Evolutionary conservation across 192 early-diverging fungal species (phyloP), one percentile per base, ranked within the genome.

Genomic region (Linnemannia elongata): DNA sequence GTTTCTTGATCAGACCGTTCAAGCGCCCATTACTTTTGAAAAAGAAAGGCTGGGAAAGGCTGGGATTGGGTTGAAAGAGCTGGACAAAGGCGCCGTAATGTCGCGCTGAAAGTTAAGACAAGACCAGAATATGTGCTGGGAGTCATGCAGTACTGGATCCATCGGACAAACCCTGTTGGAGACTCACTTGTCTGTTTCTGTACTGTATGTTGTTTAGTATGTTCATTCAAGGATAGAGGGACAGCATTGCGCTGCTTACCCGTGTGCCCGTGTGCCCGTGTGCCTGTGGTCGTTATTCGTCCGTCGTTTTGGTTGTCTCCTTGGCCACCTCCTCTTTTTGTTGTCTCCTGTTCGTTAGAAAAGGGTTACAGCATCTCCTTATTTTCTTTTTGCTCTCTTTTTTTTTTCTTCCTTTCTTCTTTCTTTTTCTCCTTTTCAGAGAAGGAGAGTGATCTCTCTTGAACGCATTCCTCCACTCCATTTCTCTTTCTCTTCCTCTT

Each of bases 31-130:
- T 22, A 17, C 38, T 30, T 27, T 10, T 38, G 45, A 71, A 82
- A 82, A 45, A 71, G 12, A 71, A 71, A 22, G 18, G 35, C 60
- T 60, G 55, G 60, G 12, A 71, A 71, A 22, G 18, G 35, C 60
- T 60, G 55, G 60, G 49, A 15, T 33, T 24, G 27, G 30, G 24
- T 30, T 66, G 30, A 66, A 66, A 66, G 3, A 45, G 44, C 44
- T 45, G 44, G 13, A 60, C 57, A 27, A 13, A 66, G 4, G 60
- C 27, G 60, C 30, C 30, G 33, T 30, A 27, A 66, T 10, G 13
- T 33, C 60, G 60, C 30, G 60, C 35, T 35, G 24, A 57, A 15
- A 30, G 27, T 33, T n/a, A 57, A 52, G n/a, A 6, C 6, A 57
- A 27, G 55, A 10, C 55, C n/a, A 57, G 6, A 27, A 27, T 27